Conservation (phyloP, 495 filamentous ascomycete genomes). For the Lasiosphaeriaceae sp. region DNA sequence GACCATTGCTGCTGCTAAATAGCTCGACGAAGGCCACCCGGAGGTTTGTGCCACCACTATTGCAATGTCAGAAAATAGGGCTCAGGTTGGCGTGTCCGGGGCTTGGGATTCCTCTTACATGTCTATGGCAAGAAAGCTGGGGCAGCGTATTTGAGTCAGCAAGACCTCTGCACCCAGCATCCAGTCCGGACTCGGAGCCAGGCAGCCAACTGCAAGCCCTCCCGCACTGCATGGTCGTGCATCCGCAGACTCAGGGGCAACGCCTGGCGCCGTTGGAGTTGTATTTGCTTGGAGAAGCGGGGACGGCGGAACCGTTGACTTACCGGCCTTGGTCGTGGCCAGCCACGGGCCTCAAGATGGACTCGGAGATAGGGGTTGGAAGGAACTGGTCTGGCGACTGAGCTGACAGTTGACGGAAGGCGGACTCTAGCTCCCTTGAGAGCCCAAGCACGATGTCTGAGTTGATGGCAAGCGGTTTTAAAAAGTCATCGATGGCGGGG, state of each 20-base stretch:
- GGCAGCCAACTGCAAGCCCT: not conserved
- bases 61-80: not conserved
- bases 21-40: conserved; percentile 76
- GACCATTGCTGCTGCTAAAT: conserved; percentile 38
- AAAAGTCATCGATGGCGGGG: conserved; percentile 35
- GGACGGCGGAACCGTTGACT: conserved; percentile 18
- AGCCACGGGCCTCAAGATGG: conserved; percentile 54
- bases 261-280: no score
- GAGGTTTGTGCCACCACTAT: conserved; percentile 70
- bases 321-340: conserved; percentile 56
- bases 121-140: conserved; percentile 70
- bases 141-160: conserved; percentile 10
- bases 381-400: conserved; percentile 69
- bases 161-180: not conserved
- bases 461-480: conserved; percentile 43
- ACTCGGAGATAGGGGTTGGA: conserved; percentile 70
- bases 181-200: not conserved
- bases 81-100: not conserved
- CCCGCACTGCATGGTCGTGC: not conserved
- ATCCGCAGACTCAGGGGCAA: not conserved
- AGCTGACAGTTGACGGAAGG: conserved; percentile 61
- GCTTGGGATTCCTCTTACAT: conserved; percentile 45
- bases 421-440: conserved; percentile 56
- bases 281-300: not conserved
- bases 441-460: conserved; percentile 51